Base-by-base conservation (phyloP, 768 basidiomycete genomes). In the Exsudoporus frostii region DNA sequence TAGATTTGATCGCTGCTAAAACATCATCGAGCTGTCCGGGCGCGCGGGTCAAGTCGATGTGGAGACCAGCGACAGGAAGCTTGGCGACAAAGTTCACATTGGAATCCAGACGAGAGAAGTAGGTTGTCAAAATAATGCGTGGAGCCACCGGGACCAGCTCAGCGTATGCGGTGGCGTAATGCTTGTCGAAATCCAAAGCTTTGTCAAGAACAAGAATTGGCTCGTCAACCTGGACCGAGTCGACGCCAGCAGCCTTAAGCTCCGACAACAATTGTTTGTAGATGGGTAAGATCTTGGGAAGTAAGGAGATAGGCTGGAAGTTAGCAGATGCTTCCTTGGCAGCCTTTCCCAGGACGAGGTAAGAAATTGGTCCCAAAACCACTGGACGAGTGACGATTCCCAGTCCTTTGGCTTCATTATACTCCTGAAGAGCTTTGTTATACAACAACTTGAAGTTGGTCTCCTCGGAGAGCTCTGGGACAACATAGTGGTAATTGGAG, bases 401-500 rank as follows among this genome's bases (percentile, higher is more conserved):
- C 58, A 83, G 82, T 40, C 78, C 88, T 79, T 96, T 86, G 52
- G 97, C 97, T 78, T 99, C 97, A 59, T 88, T 85, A 79, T 83
- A 98, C 71, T 97, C 92, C 65, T 87, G 86, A 55, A 98, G 83
- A 43, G 89, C 85, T 80, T 98, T 97, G 88, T 96, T 96, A 77
- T 85, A 86, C 77, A 88, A 83, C 70, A 99, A 79, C 76, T 96
- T 93, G 85, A 98, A 98, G 60, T 96, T 85, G 29, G 87, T 90
- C 65, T 82, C 77, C 48, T 91, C 88, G 9, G 90, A 90, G 73
- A 97, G 84, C 76, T 97, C 97, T 51, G 95, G 95, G 54, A 98
- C 97, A 72, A 98, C 94, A 68, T 86, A 95, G 79, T 98, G 95
- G 79, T 97, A 98, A 84, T 97, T 98, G 46, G 92, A 94, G 76